Percentiles rank a stretch among this genome's conserved stretches.
Evolutionary conservation across 2,329 filamentous ascomycete species (phyloP).

Genomic region (Cryphonectria radicalis): DNA sequence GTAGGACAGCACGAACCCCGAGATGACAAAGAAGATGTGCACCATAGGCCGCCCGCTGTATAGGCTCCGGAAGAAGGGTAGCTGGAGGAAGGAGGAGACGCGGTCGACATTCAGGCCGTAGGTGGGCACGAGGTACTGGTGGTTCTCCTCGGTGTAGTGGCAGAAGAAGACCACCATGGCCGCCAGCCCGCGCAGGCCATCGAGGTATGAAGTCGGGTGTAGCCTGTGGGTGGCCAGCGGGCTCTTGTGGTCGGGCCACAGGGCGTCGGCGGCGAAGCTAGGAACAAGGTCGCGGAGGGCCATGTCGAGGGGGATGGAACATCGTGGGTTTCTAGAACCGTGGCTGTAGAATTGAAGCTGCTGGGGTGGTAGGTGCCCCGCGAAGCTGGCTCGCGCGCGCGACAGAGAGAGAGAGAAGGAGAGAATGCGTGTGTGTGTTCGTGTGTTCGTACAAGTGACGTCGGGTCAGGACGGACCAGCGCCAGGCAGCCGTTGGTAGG

Average conservation of each 20-base stretch:
- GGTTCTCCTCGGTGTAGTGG: slow-evolving; percentile 50
- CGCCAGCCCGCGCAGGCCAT: slow-evolving; percentile 54
- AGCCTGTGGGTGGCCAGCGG: slow-evolving; percentile 32
- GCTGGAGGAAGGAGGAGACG: slow-evolving; percentile 44
- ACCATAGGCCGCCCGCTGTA: slow-evolving; percentile 53
- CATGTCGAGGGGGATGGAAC: slow-evolving; percentile 24
- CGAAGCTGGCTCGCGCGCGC: background rate
- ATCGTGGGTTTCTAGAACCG: slow-evolving; percentile 9
- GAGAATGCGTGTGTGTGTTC: background rate
- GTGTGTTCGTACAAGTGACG: background rate
- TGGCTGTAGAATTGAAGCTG: background rate
- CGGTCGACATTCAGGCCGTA: slow-evolving; percentile 44
- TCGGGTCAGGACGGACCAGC: background rate
- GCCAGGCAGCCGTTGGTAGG: background rate
- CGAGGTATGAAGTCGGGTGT: slow-evolving; percentile 52
- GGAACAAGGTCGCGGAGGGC: slow-evolving; percentile 37
- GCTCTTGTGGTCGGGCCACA: slow-evolving; percentile 39
- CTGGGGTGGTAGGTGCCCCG: background rate
- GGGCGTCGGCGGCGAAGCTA: slow-evolving; percentile 40
- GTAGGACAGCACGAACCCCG: slow-evolving; percentile 52
- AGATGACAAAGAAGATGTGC: slow-evolving; percentile 57
- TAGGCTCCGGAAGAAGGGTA: slow-evolving; percentile 49
- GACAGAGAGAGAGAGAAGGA: background rate
- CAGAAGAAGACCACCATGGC: slow-evolving; percentile 53
- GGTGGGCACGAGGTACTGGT: slow-evolving; percentile 39